These are phyloP conservation scores for Boletus sensibilis DNA, from an alignment of 768 basidiomycete species.

Conservation along the genomic window DNA sequence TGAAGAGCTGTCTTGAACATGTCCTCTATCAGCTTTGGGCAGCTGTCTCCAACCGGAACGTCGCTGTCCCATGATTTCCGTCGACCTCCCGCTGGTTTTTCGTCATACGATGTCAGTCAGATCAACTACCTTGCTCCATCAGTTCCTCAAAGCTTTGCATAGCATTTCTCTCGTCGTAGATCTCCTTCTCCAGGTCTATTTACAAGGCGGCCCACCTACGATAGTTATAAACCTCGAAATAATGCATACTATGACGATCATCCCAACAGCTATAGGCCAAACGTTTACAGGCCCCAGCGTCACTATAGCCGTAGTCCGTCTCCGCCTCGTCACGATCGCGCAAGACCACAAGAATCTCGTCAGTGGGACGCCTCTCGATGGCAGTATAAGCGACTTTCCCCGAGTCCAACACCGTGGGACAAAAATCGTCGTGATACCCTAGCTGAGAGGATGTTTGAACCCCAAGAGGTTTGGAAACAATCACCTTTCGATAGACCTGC, in stretches of 20 bases:
- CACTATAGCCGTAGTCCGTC: conserved; percentile 49
- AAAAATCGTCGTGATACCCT: conserved; percentile 38
- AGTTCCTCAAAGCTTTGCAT: conserved; percentile 22
- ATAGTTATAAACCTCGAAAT: conserved; percentile 50
- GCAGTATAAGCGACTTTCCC: conserved; percentile 43
- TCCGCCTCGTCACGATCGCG: conserved; percentile 48
- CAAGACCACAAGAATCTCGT: conserved; percentile 42
- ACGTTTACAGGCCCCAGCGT: conserved; percentile 34
- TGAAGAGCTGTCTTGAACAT: conserved; percentile 12
- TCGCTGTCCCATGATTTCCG: conserved; percentile 29
- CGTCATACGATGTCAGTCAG: conserved; percentile 35
- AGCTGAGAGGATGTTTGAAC: conserved; percentile 64
- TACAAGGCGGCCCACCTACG: conserved; percentile 45
- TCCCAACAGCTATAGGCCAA: conserved; percentile 45
- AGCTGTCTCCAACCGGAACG: conserved; percentile 25
- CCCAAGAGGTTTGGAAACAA: conserved; percentile 71
- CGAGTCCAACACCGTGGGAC: conserved; percentile 34
- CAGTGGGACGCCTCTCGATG: conserved; percentile 47
- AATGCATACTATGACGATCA: conserved; percentile 40
- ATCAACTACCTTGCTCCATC: conserved; percentile 16
- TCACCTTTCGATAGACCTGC: conserved; percentile 45
- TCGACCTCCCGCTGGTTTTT: conserved; percentile 24
- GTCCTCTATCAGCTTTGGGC: conserved; percentile 30
- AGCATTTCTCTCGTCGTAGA: conserved; percentile 38
- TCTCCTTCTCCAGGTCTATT: conserved; percentile 51